Base-by-base conservation (phyloP, 2,329 filamentous ascomycete species). In the Dactylellina haptotyla region DNA sequence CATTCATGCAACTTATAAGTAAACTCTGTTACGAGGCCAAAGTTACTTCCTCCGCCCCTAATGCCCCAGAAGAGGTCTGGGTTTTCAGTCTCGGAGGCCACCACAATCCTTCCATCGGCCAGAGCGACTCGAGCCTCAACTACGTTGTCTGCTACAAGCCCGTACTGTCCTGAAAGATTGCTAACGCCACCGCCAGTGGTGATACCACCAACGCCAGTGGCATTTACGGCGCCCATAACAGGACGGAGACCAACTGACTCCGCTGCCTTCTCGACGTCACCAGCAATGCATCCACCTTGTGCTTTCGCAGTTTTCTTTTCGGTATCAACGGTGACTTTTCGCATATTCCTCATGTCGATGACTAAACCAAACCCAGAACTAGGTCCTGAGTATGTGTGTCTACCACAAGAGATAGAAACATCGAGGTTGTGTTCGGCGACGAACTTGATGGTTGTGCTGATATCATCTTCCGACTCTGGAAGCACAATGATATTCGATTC, bases 61-160 rank as follows among this genome's bases (percentile, higher is more conserved):
- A 88, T 81, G 0, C 81, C 86, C 86, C 85, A 88, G 77, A 82
- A 87, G 6, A 88, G 81, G 34, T 87, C 85, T 0, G 83, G 82
- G 5, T 80, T 79, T 39, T 79, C 77, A 79, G 0, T 80, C 82
- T 4, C 78, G 69, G 50, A 82, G 56, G 8, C 78, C 81, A 12
- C 86, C 85, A 71, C 86, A 85, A 77, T 86, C 83, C 3, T 86
- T 82, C 79, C 82, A 82, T 30, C 63, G 2, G 70, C 70, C 12
- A 75, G n/a, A 23, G 64, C 70, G n/a, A 75, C 70, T 8, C 63
- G 56, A 18, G 70, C 70, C 12, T 62, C 62, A 9, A 75, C 20
- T 9, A 75, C 20, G 39, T 75, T 75, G 50, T 75, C 70, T 3
- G 46, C 50, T 28, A 75, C 70, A 26, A 75, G 63, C 9, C 70